Percentiles rank a stretch among this genome's conserved stretches.
These are phyloP conservation scores for Panus rudis DNA, from an alignment of 768 basidiomycete species.

Conservation along the genomic window DNA sequence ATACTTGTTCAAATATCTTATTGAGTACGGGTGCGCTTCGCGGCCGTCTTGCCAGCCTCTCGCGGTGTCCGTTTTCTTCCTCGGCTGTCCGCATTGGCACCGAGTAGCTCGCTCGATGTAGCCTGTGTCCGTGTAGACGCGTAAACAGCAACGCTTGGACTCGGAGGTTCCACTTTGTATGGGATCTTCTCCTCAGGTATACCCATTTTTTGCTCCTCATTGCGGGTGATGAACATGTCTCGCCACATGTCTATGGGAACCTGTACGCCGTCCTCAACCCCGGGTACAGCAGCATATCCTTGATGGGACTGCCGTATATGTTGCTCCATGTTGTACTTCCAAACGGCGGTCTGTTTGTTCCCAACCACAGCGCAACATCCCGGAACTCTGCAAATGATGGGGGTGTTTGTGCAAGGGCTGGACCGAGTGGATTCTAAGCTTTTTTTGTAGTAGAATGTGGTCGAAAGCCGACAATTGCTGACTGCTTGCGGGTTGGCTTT, in stretches of 20 bases:
- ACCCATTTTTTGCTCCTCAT: conserved; percentile 5
- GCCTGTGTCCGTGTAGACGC: too few species aligned
- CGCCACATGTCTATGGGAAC: background rate
- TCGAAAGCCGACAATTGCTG: conserved; percentile 10
- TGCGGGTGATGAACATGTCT: conserved; percentile 5
- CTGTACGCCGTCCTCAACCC: background rate
- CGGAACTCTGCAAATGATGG: conserved; percentile 19
- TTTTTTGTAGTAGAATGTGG: conserved; percentile 11
- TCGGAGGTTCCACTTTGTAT: background rate
- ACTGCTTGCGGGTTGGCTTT: conserved; percentile 12
- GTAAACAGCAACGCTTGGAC: too few species aligned
- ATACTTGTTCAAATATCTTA: too few species aligned
- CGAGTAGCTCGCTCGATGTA: too few species aligned
- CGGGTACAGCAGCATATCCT: conserved; percentile 3
- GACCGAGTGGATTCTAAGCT: conserved; percentile 11
- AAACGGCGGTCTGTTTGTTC: conserved; percentile 12
- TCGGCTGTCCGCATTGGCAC: too few species aligned
- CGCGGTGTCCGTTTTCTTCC: too few species aligned
- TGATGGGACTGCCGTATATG: conserved; percentile 21
- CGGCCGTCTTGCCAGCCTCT: too few species aligned
- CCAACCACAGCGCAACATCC: background rate
- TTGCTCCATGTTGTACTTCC: conserved; percentile 25
- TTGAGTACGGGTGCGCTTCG: too few species aligned
- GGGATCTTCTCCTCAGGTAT: conserved; percentile 6
- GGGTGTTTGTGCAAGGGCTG: conserved; percentile 24